Evolutionary conservation across 1,284 basidiomycete genomes (phyloP).

Genomic region (Athelia sp.): DNA sequence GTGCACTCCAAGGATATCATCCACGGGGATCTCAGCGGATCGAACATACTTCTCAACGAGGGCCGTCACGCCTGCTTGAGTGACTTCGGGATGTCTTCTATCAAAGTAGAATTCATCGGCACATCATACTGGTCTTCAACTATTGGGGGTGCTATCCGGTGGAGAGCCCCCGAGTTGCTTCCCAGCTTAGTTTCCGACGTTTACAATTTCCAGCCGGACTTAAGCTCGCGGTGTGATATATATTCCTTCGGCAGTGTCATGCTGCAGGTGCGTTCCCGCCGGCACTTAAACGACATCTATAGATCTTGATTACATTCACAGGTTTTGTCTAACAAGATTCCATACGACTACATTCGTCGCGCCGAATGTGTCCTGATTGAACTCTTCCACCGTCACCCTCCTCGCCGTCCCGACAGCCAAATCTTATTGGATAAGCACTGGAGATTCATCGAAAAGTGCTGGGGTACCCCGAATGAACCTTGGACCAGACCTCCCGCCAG

Average conservation of each 20-base stretch:
- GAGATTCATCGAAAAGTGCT: too few species aligned
- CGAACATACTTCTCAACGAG: conserved; percentile 8
- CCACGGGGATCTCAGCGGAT: conserved; percentile 10
- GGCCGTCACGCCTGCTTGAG: conserved; percentile 1
- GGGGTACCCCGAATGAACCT: too few species aligned
- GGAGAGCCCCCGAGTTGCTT: background rate
- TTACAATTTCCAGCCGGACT: background rate
- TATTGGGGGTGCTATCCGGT: background rate
- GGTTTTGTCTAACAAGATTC: too few species aligned
- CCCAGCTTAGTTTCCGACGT: background rate
- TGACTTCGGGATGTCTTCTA: conserved; percentile 5
- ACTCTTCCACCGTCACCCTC: too few species aligned
- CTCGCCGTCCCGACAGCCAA: too few species aligned
- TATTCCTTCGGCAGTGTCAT: background rate
- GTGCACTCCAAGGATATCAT: conserved; percentile 1
- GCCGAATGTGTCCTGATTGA: too few species aligned
- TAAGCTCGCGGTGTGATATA: background rate
- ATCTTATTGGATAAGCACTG: too few species aligned
- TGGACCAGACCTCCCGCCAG: too few species aligned
- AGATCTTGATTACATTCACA: too few species aligned
- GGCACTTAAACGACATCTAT: too few species aligned
- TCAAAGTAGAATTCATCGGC: background rate
- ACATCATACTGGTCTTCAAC: background rate
- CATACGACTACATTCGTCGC: too few species aligned
- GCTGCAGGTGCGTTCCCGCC: background rate